Evolutionary conservation across 129 eudicot genomes (phyloP).

Genomic region (Flaveria ramosissima): DNA sequence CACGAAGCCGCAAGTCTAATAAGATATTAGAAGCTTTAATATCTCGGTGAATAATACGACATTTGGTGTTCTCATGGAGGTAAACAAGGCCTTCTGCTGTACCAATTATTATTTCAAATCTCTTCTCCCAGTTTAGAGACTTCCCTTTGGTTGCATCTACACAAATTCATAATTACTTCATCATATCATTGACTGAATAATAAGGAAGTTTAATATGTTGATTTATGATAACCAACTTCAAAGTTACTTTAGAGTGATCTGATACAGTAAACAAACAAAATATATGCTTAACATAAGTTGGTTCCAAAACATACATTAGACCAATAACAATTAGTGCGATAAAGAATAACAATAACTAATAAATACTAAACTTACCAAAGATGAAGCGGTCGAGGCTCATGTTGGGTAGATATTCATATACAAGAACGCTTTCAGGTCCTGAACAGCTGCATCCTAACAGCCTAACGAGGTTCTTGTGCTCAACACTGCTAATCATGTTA

Average conservation of each 20-base stretch:
- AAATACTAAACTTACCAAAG: slow-evolving; percentile 43
- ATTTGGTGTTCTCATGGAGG: slow-evolving; percentile 74
- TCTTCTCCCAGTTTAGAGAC: slow-evolving; percentile 70
- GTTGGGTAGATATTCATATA: slow-evolving; percentile 74
- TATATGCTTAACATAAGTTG: neutral
- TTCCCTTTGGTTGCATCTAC: slow-evolving; percentile 69
- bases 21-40: slow-evolving; percentile 77
- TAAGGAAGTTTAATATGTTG: no score
- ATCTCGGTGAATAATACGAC: slow-evolving; percentile 68
- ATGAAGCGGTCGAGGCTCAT: slow-evolving; percentile 77
- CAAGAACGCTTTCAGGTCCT: slow-evolving; percentile 78
- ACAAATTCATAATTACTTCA: neutral
- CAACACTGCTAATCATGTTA: slow-evolving; percentile 67
- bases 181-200: neutral
- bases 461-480: slow-evolving; percentile 73
- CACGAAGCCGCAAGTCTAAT: slow-evolving; percentile 67
- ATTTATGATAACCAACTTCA: no score
- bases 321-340: neutral
- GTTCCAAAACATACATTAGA: neutral
- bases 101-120: slow-evolving; percentile 60
- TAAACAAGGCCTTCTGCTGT: slow-evolving; percentile 83
- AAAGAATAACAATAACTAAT: neutral
- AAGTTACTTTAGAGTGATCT: no score
- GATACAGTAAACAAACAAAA: no score
- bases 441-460: slow-evolving; percentile 77